Evolutionary conservation across 345 rosid species (phyloP), one percentile per base, ranked within the genome.

Genomic region (Aquilaria yunnanensis): DNA sequence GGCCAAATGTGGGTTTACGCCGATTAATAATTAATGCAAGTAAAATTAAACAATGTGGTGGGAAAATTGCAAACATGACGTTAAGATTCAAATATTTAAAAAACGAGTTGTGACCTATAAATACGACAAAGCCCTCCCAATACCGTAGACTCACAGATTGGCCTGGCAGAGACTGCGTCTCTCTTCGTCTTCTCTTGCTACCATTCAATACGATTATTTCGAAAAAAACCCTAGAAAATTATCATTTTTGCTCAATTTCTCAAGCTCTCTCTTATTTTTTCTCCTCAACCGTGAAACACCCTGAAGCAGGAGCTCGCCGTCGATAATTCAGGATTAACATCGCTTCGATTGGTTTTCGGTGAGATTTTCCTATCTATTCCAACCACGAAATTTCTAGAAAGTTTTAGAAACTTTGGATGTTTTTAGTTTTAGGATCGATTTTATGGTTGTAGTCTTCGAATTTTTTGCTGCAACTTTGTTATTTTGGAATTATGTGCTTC

Each of bases 1-100:
- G 43, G 16, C 16, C 16, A 16, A 16, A 16, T 16, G 16, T 16
- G 16, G 16, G 16, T 16, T 16, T 16, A 16, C 16, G 16, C 16
- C 16, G 16, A 16, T 23, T 23, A 23, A 23, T 23, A 23, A 23
- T 37, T 37, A 3, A 3, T 37, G 43, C 3, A 5, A 37, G 43
- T 37, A 37, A 37, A 30, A 30, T 2, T 4, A 61, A 32, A 14
- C 14, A 47, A 9, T 37, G 31, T 32, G 62, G 76, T 60, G 69
- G 72, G 65, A 60, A 64, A 59, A 12, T 14, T 14, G 10, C 2
- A 43, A 16, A 30, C 10, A 63, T 54, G 72, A 73, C 76, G 76
- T 64, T 68, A 29, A 60, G 56, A 69, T 73, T 73, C 66, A 64
- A 73, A 73, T 32, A 59, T 67, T 68, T 50, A 61, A 71, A 71